phyloP scores from a whole-genome alignment of 2,329 filamentous ascomycete species.

The Cadophora gregata region DNA sequence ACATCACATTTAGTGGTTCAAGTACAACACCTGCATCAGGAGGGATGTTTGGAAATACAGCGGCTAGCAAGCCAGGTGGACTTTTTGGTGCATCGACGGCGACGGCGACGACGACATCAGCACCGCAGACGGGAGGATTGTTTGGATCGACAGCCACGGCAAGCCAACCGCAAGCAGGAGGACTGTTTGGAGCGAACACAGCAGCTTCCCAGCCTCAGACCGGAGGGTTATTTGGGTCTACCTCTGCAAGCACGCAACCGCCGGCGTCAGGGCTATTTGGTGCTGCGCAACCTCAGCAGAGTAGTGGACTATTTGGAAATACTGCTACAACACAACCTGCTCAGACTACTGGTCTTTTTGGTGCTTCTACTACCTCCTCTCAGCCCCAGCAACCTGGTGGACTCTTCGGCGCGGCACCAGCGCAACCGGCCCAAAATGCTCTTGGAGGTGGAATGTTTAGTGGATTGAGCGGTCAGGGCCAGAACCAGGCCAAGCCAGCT shows the following conservation, averaged over 20 bases:
- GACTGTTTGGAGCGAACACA: constrained; percentile 43
- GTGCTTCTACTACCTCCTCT: constrained; percentile 26
- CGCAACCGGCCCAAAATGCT: constrained; percentile 33
- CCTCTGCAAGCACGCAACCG: constrained; percentile 33
- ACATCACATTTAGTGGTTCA: constrained; percentile 40
- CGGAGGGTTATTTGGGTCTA: constrained; percentile 44
- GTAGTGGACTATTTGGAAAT: constrained; percentile 38
- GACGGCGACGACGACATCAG: constrained; percentile 21
- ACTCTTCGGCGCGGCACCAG: constrained; percentile 32
- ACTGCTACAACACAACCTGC: constrained; percentile 32
- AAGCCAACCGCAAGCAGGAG: constrained; percentile 37
- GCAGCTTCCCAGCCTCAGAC: constrained; percentile 33
- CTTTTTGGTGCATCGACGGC: constrained; percentile 39
- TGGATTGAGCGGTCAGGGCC: constrained; percentile 35
- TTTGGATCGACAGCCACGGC: constrained; percentile 42
- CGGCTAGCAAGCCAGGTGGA: constrained; percentile 35
- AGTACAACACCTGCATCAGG: constrained; percentile 32
- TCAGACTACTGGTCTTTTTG: constrained; percentile 43
- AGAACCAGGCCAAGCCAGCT: constrained; percentile 41
- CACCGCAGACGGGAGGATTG: constrained; percentile 40
- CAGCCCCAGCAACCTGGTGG: constrained; percentile 36
- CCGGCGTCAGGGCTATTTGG: constrained; percentile 40
- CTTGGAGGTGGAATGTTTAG: constrained; percentile 44
- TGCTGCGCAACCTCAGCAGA: constrained; percentile 34
- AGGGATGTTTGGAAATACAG: constrained; percentile 36